Evolutionary conservation across 202 grass and related monocot species (phyloP).

Genomic region (Carex arenaria): DNA sequence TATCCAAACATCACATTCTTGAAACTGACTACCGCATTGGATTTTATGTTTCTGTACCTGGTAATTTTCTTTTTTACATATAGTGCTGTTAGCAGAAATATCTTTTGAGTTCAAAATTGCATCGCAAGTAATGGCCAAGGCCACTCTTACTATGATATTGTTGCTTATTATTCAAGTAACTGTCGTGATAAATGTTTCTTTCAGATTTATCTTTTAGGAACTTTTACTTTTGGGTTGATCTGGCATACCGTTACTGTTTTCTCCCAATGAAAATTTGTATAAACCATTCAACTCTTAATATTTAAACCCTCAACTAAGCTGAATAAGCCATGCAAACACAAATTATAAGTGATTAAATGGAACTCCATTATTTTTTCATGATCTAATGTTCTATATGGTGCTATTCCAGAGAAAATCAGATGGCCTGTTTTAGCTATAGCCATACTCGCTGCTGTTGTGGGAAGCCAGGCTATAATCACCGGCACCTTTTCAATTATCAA

Average conservation of each 20-base stretch:
- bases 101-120: not conserved
- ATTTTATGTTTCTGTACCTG: constrained; percentile 98
- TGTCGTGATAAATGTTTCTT: not conserved
- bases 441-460: constrained; percentile 92
- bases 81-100: constrained; percentile 5
- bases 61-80: constrained; percentile 38
- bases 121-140: not conserved
- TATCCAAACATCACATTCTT: constrained; percentile 80
- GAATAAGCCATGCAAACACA: not conserved
- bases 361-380: not conserved
- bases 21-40: constrained; percentile 77
- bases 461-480: constrained; percentile 92
- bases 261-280: not conserved
- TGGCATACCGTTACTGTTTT: not conserved
- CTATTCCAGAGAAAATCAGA: constrained; percentile 57
- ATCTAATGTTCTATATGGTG: not conserved
- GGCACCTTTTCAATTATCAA: constrained; percentile 97
- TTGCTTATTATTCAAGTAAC: not conserved
- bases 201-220: not conserved
- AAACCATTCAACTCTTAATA: not conserved
- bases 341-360: not conserved
- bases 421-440: constrained; percentile 91
- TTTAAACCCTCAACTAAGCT: not conserved
- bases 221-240: not conserved
- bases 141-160: not conserved